Base-by-base conservation (phyloP, 2,329 filamentous ascomycete species). In the Cercospora sp. region DNA sequence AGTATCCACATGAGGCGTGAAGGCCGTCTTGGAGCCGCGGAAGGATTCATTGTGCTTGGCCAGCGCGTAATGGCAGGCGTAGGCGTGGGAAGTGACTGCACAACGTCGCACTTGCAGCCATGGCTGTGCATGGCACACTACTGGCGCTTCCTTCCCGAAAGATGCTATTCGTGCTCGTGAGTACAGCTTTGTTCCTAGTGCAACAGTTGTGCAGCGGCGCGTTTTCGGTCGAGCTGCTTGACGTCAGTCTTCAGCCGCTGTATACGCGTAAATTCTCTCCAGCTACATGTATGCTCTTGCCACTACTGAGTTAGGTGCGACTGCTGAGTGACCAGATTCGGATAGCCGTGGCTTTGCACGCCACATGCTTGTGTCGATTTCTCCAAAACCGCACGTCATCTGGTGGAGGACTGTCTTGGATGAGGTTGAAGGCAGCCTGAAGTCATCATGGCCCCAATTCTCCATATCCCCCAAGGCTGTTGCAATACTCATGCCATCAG, bases 1-100 rank as follows among this genome's bases (percentile, higher is more conserved):
- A 30, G 37, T 61, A 61, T 61, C 37, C 59, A 61, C 59, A 45
- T 26, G 37, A 40, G 37, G 59, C 59, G 37, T 45, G 13, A 13
- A 40, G 24, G 37, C 59, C 24, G 32, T 45, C 37, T 61, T 40
- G 18, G 59, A 45, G 32, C 59, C 59, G 59, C 59, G 59, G 59
- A 61, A 61, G 59, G 59, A 61, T 61, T 43, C 32, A 21, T 40
- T 0, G 10, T 61, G 59, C 59, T 61, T 61, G 59, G 59, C 59
- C 59, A 61, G 58, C 58, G 58, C 34, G 58, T 61, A 53, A 53
- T 53, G 49, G 49, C 49, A 53, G 45, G 45, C 45, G 18, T 51
- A 51, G 45, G 45, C 45, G 45, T 51, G 45, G 10, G 26, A 21
- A 21, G 43, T 10, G 43, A 49, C 43, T 49, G 43, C 45, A 51